phyloP scores from a whole-genome alignment of 805 yeast species.

The Diddensiella caesifluorescens region DNA sequence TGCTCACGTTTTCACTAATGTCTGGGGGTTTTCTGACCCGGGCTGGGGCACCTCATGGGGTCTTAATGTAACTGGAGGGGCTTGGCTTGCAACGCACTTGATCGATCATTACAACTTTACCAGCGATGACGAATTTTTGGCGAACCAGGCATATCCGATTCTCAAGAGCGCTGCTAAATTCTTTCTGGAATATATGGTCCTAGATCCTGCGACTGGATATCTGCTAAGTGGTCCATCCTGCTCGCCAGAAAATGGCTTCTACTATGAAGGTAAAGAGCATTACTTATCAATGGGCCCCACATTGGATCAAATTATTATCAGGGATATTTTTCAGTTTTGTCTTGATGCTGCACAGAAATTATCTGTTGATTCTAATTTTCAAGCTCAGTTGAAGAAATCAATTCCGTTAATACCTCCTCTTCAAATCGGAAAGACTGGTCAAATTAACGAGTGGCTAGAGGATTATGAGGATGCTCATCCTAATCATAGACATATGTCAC shows the following conservation, averaged over 20 bases:
- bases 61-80: constrained; percentile 14
- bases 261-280: constrained; percentile 6
- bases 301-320: constrained; percentile 3
- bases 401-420: constrained; percentile 6
- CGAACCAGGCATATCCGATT: constrained; percentile 9
- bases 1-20: constrained; percentile 13
- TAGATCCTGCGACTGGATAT: constrained; percentile 1
- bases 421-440: constrained; percentile 10
- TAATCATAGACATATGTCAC: constrained; percentile 15
- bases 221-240: constrained; percentile 9
- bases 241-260: constrained; percentile 12
- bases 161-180: constrained; percentile 10
- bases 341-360: not conserved
- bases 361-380: constrained; percentile 1
- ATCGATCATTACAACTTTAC: constrained; percentile 11
- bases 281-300: constrained; percentile 9
- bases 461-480: constrained; percentile 15
- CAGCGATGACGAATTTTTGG: constrained; percentile 1
- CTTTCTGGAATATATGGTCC: constrained; percentile 4
- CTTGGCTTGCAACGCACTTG: constrained; percentile 9
- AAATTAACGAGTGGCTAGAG: constrained; percentile 13
- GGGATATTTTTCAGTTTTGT: constrained; percentile 5
- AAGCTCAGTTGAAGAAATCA: not conserved
- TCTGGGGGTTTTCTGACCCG: constrained; percentile 14
- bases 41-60: constrained; percentile 16